Base-by-base conservation (phyloP, 495 filamentous ascomycete genomes). In the Hypoxylon fuscum region DNA sequence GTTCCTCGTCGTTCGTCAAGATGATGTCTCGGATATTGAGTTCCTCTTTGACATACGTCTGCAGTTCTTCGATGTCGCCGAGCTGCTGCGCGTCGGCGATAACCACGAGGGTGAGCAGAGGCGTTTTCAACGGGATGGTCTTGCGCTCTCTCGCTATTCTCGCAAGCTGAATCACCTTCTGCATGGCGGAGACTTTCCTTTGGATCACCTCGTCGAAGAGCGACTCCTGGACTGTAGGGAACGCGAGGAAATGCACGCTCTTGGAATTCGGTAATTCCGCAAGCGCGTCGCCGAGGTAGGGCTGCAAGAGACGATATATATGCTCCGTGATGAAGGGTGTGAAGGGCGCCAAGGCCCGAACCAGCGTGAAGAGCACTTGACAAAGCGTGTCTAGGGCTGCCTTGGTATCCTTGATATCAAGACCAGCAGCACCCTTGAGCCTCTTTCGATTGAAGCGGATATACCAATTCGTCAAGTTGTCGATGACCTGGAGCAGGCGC, bases 391-490 rank as follows among this genome's bases (percentile, higher is more conserved):
- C 96, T 49, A 98, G 80, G 8, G 95, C 95, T 72, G 96, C 90
- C 50, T 87, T 75, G 21, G 95, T 98, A 68, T 98, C 95, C 15
- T 53, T 22, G 10, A 21, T 21, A 40, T 96, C 85, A 10, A 90
- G 73, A 11, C 94, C 94, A 68, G 89, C 87, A 74, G 96, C 93
- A 53, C 95, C 95, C 86, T 98, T 98, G 51, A 98, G 80, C 15
- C 95, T 88, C 73, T 92, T 92, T 25, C 95, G 87, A 80, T 98
- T 98, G 81, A 98, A 97, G n/a, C 94, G 86, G 71, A 98, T 98
- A 74, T 98, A 98, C 96, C 96, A 98, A 76, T 98, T 98, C 1
- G 95, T 98, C 5, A 91, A 91, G 75, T 95, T 93, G 70, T 98
- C 95, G 62, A 98, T 95, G 72, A 96, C 84, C 51, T 84, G 85